These are phyloP conservation scores for Hylodesmum podocarpum DNA, from an alignment of 306 rosid genomes.

Conservation along the genomic window DNA sequence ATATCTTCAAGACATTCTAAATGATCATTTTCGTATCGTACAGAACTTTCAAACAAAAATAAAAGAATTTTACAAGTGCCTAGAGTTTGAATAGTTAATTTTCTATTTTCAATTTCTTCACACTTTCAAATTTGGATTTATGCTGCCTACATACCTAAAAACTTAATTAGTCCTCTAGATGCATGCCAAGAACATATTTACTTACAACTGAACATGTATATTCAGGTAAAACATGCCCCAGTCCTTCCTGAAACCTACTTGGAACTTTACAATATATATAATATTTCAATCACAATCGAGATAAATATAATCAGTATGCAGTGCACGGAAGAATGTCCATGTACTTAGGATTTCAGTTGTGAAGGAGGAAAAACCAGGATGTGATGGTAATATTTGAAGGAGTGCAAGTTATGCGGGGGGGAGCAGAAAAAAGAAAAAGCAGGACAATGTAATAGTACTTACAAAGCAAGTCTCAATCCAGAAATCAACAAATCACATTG, in stretches of 20 bases:
- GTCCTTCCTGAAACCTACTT: slow-evolving; percentile 58
- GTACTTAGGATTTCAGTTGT: background rate
- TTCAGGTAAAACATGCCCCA: slow-evolving; percentile 80
- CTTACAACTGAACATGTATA: background rate
- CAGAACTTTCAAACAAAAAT: background rate
- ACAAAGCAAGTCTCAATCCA: background rate
- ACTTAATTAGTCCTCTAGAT: background rate
- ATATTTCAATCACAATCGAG: background rate
- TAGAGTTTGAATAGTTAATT: background rate
- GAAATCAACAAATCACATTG: background rate
- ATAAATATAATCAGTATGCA: background rate
- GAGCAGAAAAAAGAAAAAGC: background rate
- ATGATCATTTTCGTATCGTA: background rate
- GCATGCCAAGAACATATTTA: background rate
- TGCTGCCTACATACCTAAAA: background rate
- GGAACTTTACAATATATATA: background rate
- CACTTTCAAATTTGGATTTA: background rate
- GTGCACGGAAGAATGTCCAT: background rate
- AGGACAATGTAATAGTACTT: background rate
- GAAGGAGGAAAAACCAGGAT: background rate
- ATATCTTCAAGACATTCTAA: background rate
- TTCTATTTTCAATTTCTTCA: background rate
- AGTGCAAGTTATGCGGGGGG: background rate
- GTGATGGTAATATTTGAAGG: background rate
- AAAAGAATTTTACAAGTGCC: background rate